These are phyloP conservation scores for Erodium maritimum DNA, from an alignment of 345 rosid species.

Conservation along the genomic window DNA sequence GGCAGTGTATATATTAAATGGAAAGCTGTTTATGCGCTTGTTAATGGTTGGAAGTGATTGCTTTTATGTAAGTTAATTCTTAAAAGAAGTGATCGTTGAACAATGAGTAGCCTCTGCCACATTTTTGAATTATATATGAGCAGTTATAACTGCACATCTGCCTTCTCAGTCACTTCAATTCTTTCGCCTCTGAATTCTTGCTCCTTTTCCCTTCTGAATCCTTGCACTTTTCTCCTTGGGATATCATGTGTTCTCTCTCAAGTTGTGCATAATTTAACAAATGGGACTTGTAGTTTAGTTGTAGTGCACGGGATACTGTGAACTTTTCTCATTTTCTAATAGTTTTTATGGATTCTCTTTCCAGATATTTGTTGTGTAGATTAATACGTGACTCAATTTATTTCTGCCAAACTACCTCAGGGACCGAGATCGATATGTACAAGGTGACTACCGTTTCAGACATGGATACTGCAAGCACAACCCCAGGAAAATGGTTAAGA, in stretches of 20 bases:
- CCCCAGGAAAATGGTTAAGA: constrained; percentile 95
- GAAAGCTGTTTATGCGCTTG: not conserved
- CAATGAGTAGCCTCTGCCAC: not conserved
- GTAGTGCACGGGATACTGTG: not conserved
- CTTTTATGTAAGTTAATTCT: too few relatives aligned
- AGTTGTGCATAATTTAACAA: too few relatives aligned
- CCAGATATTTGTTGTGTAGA: not conserved
- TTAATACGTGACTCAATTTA: not conserved
- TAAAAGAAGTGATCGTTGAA: not conserved
- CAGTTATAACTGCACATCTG: not conserved
- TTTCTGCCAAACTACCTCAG: constrained; percentile 24
- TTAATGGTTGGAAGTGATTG: too few relatives aligned
- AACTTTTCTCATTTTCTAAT: too few relatives aligned
- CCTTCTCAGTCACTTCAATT: not conserved
- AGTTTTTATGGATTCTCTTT: too few relatives aligned
- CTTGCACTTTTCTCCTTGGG: not conserved
- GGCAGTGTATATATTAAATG: not conserved
- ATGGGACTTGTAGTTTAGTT: not conserved
- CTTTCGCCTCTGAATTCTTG: too few relatives aligned
- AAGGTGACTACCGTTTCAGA: constrained; percentile 95
- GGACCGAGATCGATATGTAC: constrained; percentile 93
- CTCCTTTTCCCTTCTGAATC: too few relatives aligned
- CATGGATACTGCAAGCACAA: constrained; percentile 89
- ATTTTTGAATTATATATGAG: too few relatives aligned
- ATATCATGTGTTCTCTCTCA: not conserved